These are phyloP conservation scores for Pyrrhoderma lamaoense DNA, from an alignment of 1,284 basidiomycete genomes.

Conservation along the genomic window DNA sequence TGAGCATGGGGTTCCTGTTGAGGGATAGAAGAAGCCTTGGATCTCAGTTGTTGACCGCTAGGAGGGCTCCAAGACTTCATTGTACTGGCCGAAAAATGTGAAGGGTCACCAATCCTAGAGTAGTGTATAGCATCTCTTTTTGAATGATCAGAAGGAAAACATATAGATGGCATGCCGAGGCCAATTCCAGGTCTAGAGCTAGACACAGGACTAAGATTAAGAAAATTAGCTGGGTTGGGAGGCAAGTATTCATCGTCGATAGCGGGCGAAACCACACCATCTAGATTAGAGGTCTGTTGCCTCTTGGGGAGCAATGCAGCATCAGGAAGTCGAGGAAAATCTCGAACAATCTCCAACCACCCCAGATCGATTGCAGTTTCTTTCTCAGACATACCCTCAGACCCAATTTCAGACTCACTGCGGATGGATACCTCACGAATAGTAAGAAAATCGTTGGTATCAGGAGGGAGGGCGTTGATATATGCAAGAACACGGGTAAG, in stretches of 20 bases:
- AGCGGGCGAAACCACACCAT: neutral
- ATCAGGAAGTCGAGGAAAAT: slow-evolving; percentile 9
- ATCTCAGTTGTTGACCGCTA: too few relatives aligned
- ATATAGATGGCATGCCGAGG: too few relatives aligned
- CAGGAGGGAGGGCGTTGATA: slow-evolving; percentile 2
- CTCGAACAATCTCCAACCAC: slow-evolving; percentile 6
- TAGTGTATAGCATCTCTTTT: too few relatives aligned
- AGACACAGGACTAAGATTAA: too few relatives aligned
- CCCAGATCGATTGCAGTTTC: neutral
- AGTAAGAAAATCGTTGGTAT: neutral
- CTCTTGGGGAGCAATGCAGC: neutral
- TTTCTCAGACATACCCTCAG: neutral
- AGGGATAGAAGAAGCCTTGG: too few relatives aligned
- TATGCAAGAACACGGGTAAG: slow-evolving; percentile 5
- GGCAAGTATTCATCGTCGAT: neutral
- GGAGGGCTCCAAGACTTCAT: too few relatives aligned
- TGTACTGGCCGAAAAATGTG: too few relatives aligned
- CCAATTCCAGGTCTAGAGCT: too few relatives aligned
- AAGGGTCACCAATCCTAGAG: too few relatives aligned
- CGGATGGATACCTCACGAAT: slow-evolving; percentile 3
- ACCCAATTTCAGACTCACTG: neutral
- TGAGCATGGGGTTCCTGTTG: too few relatives aligned
- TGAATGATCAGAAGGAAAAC: too few relatives aligned
- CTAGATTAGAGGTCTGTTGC: neutral
- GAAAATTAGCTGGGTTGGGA: neutral